These are phyloP conservation scores for Chlamydomonas sp. DNA, from an alignment of 139 green algal species.

Conservation along the genomic window DNA sequence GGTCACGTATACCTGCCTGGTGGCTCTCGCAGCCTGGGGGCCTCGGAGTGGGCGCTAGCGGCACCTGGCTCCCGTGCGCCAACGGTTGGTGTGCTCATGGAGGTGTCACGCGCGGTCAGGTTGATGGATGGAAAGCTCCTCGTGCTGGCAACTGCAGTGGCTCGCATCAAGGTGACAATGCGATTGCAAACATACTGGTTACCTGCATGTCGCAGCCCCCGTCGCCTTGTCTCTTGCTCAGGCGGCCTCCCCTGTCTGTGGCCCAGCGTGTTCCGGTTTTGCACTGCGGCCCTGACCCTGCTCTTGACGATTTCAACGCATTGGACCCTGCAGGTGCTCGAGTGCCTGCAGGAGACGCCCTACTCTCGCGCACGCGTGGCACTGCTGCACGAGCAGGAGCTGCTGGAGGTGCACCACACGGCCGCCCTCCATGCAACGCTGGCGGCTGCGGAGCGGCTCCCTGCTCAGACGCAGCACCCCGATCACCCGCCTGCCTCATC, in stretches of 20 bases:
- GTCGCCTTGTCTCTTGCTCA: neutral
- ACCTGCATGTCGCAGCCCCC: neutral
- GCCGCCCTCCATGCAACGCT: slow-evolving; percentile 18
- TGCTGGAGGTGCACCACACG: slow-evolving; percentile 21
- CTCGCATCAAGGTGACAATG: slow-evolving; percentile 51
- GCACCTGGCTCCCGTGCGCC: slow-evolving; percentile 41
- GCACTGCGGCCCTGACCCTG: neutral
- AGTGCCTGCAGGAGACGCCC: slow-evolving; percentile 33
- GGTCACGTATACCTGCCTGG: slow-evolving; percentile 60
- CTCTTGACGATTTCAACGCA: too few species aligned
- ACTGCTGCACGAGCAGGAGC: slow-evolving; percentile 55
- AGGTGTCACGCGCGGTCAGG: slow-evolving; percentile 53
- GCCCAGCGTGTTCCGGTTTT: too few species aligned
- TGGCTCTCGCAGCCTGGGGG: slow-evolving; percentile 49
- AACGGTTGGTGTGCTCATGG: slow-evolving; percentile 53
- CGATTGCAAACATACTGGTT: neutral
- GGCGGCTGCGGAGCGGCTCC: neutral
- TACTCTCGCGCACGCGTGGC: slow-evolving; percentile 54
- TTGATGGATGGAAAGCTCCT: slow-evolving; percentile 63
- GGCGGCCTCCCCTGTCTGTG: neutral
- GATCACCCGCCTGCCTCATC: too few species aligned
- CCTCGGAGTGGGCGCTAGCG: slow-evolving; percentile 26
- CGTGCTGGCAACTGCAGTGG: slow-evolving; percentile 51
- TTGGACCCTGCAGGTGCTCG: slow-evolving; percentile 32
- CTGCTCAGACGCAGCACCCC: neutral